Percentiles rank a stretch among this genome's conserved stretches.
phyloP scores from a whole-genome alignment of 2,329 filamentous ascomycete species.

The Huntiella savannae region DNA sequence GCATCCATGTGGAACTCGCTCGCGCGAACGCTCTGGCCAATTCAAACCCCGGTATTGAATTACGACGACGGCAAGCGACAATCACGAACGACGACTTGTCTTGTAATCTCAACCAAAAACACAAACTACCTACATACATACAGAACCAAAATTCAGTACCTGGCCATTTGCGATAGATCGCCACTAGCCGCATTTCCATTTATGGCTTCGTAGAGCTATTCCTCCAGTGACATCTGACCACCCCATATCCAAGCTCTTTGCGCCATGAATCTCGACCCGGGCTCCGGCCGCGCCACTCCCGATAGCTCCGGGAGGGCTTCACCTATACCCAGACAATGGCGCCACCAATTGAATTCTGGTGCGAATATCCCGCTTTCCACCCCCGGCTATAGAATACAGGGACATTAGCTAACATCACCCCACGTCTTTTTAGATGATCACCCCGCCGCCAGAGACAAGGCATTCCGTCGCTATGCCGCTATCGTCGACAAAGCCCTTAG shows the following conservation, averaged over 20 bases:
- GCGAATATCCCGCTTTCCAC: constrained; percentile 17
- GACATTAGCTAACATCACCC: background rate
- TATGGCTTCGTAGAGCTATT: background rate
- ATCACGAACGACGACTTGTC: background rate
- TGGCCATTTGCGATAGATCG: no score
- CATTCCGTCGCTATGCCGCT: constrained; percentile 73
- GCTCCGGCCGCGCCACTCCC: constrained; percentile 43
- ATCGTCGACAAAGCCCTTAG: constrained; percentile 73
- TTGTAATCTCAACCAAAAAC: no score
- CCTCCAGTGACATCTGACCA: background rate
- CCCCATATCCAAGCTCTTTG: background rate
- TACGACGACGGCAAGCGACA: constrained; percentile 2
- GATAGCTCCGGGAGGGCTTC: constrained; percentile 69
- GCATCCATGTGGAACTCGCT: background rate
- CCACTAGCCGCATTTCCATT: background rate
- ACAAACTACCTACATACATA: no score
- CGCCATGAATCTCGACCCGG: constrained; percentile 13
- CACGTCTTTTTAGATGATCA: constrained; percentile 27
- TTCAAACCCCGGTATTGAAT: constrained; percentile 3
- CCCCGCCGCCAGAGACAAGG: constrained; percentile 37
- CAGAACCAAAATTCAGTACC: no score
- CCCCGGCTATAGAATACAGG: constrained; percentile 3
- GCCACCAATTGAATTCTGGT: constrained; percentile 63
- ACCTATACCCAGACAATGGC: constrained; percentile 56
- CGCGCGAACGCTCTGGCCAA: constrained; percentile 3